phyloP scores from a whole-genome alignment of 1,284 basidiomycete genomes.

The Trichosporon sp. region DNA sequence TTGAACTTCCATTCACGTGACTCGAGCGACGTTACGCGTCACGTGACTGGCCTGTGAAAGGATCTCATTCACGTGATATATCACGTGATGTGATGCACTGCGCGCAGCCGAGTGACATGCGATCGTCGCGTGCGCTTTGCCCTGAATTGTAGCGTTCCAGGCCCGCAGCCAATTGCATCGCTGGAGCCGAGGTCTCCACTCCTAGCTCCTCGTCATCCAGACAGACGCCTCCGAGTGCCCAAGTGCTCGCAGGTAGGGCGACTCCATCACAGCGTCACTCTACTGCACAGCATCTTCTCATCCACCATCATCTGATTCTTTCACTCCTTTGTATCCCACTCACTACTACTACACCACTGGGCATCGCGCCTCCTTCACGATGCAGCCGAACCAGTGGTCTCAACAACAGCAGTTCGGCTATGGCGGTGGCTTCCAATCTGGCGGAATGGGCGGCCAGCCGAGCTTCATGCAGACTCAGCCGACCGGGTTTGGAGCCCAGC shows the following conservation, averaged over 20 bases:
- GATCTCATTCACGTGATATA: background rate
- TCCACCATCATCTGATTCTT: background rate
- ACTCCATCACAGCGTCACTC: background rate
- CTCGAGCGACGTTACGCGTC: too few relatives aligned
- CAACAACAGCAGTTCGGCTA: slow-evolving; percentile 30
- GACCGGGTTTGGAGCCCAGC: slow-evolving; percentile 29
- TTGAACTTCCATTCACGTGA: too few relatives aligned
- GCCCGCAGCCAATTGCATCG: background rate
- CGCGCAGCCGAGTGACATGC: background rate
- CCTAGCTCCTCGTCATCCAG: background rate
- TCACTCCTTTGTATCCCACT: background rate
- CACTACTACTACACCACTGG: slow-evolving; percentile 4
- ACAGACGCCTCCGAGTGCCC: background rate
- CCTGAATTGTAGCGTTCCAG: background rate
- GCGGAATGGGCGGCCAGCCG: slow-evolving; percentile 30
- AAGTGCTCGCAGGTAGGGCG: background rate
- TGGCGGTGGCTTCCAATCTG: slow-evolving; percentile 30
- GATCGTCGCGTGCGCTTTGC: background rate
- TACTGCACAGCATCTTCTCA: background rate
- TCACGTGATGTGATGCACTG: background rate
- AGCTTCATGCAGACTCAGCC: slow-evolving; percentile 28
- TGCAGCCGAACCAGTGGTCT: slow-evolving; percentile 29
- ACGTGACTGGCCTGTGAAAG: too few relatives aligned
- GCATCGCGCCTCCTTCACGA: slow-evolving; percentile 10
- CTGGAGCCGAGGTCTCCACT: background rate